Evolutionary conservation across 163 green algal genomes (phyloP), one percentile per base, ranked within the genome.

Genomic region (Trebouxia gelatinosa): DNA sequence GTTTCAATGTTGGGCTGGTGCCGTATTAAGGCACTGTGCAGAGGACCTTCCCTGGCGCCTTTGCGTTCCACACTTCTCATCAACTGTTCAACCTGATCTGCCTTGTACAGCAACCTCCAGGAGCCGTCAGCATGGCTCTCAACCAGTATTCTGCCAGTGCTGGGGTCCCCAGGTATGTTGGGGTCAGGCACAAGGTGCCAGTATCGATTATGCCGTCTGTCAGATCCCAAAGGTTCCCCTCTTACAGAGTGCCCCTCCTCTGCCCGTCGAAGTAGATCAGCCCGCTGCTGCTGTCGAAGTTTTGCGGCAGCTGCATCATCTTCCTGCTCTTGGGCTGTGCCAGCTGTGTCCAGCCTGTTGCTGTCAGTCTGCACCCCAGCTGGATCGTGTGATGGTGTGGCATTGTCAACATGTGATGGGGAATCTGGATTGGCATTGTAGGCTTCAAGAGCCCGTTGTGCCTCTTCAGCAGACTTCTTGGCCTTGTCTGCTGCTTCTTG

Each of bases 121-220:
- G 23, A 32, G n/a, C 61, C 61, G 43, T 77, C 32, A 48, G 26
- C 38, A 94, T 43, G n/a, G 88, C 9, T 40, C 77, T 68, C 77
- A 35, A 57, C 34, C 89, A 90, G 38, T 19, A 43, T 67, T 87
- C 87, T 50, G 88, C 81, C 26, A 4, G 31, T 23, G 32, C 83
- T 74, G 31, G 68, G 28, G 29, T 59, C 68, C 26, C 21, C 61
- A 19, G 74, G 16, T 17, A 85, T 78, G 9, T 32, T 26, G 2
- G 13, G 31, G 32, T 21, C 70, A 29, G 32, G 70, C 28, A 70
- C 57, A 29, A 82, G 43, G 16, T 64, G 76, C 77, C 79, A 61
- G 82, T 76, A 74, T 62, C 84, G 81, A 82, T 97, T 97, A 83
- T 90, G 83, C 50, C 93, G 85, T 34, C 93, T 80, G 86, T 97